phyloP scores from a whole-genome alignment of 306 rosid genomes.

The Fragaria vesca region DNA sequence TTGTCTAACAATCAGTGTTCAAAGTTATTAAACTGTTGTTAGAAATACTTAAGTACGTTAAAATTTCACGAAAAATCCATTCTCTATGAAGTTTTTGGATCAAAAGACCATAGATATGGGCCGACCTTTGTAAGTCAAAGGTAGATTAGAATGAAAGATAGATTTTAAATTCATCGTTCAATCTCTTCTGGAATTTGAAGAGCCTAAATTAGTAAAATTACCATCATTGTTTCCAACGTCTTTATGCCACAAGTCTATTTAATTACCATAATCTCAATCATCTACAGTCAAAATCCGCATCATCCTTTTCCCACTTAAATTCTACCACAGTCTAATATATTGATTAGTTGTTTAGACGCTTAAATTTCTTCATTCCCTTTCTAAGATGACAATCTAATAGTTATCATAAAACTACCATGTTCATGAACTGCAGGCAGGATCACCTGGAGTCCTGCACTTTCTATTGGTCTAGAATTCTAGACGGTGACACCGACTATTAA shows the following conservation, averaged over 20 bases:
- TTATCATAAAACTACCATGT: not conserved
- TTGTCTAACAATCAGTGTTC: not conserved
- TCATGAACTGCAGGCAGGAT: not conserved
- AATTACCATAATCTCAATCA: not conserved
- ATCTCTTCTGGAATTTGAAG: not conserved
- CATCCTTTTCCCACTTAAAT: not conserved
- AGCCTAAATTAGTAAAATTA: not conserved
- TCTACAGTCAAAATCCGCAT: not conserved
- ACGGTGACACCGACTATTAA: not conserved
- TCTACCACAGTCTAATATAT: not conserved
- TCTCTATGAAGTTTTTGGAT: not conserved
- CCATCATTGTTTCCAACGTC: not conserved
- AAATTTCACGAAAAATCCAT: too few relatives aligned
- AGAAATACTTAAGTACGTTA: not conserved
- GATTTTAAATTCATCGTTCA: not conserved
- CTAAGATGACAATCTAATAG: slow-evolving; percentile 1
- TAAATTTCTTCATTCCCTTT: not conserved
- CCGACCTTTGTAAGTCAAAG: not conserved
- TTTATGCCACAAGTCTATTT: not conserved
- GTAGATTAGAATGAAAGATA: not conserved
- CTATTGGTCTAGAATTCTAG: not conserved
- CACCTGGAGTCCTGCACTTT: not conserved
- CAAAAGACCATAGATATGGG: not conserved
- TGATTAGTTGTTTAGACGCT: not conserved
- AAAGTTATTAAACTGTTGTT: not conserved